Percentiles rank a stretch among this genome's conserved stretches.
phyloP scores from a whole-genome alignment of 441 rosid genomes.

The Populus hybrid region DNA sequence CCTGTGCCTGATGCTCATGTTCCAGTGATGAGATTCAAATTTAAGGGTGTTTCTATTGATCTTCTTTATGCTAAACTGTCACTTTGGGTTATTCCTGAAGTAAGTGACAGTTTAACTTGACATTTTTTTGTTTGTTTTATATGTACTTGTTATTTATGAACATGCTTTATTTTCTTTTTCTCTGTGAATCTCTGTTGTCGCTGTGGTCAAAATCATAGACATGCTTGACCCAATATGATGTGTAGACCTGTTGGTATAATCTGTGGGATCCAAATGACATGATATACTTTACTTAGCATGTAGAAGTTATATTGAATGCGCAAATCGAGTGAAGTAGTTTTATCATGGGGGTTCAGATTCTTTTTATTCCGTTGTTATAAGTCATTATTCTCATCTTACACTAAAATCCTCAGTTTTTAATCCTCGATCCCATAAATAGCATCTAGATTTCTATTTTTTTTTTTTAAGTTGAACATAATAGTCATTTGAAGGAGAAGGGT shows the following conservation, averaged over 20 bases:
- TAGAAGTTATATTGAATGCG: too few relatives aligned
- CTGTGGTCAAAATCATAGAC: background rate
- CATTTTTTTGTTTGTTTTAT: background rate
- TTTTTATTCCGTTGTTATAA: too few relatives aligned
- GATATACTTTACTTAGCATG: too few relatives aligned
- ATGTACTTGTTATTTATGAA: background rate
- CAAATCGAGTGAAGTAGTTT: too few relatives aligned
- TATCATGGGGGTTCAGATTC: too few relatives aligned
- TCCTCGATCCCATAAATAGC: too few relatives aligned
- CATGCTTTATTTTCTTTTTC: background rate
- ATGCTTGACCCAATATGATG: background rate
- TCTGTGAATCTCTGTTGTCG: background rate
- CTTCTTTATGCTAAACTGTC: slow-evolving; percentile 91
- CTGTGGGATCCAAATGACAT: too few relatives aligned
- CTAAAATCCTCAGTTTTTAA: too few relatives aligned
- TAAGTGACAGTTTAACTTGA: slow-evolving; percentile 38
- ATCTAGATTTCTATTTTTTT: too few relatives aligned
- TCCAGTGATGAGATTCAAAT: slow-evolving; percentile 85
- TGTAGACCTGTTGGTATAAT: background rate
- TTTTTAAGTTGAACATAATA: too few relatives aligned
- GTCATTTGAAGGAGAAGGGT: too few relatives aligned
- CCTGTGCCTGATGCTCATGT: slow-evolving; percentile 99
- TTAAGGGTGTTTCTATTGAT: slow-evolving; percentile 89
- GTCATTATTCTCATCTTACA: too few relatives aligned
- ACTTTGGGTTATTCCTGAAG: slow-evolving; percentile 94